phyloP scores from a whole-genome alignment of 2,329 filamentous ascomycete species.

The Cladosporium sp. region DNA sequence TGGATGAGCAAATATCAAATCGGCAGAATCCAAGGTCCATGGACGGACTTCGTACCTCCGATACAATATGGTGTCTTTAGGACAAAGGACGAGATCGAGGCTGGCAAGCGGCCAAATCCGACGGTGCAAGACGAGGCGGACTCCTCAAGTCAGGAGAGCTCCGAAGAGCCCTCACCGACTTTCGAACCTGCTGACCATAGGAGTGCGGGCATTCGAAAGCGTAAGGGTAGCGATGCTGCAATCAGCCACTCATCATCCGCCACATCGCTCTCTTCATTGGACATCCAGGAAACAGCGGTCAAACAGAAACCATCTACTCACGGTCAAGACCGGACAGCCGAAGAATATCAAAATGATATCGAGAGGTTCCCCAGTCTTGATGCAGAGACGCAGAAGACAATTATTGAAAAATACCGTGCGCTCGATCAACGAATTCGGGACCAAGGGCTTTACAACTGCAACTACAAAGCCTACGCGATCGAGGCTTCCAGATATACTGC shows the following conservation, averaged over 20 bases:
- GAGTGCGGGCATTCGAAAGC: slow-evolving; percentile 1
- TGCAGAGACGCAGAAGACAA: slow-evolving; percentile 67
- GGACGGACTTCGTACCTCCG: slow-evolving; percentile 86
- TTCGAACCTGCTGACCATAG: slow-evolving; percentile 56
- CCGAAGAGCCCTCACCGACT: slow-evolving; percentile 57
- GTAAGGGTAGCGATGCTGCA: neutral
- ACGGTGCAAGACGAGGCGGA: slow-evolving; percentile 35
- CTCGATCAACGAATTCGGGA: slow-evolving; percentile 70
- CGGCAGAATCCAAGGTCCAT: slow-evolving; percentile 75
- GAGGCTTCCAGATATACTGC: slow-evolving; percentile 72
- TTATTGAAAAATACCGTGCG: slow-evolving; percentile 78
- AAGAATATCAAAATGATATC: slow-evolving; percentile 73
- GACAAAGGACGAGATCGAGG: slow-evolving; percentile 44
- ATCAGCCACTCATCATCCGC: slow-evolving; percentile 49
- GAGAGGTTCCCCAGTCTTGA: slow-evolving; percentile 81
- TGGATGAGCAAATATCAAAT: slow-evolving; percentile 83
- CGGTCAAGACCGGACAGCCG: slow-evolving; percentile 68
- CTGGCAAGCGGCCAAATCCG: slow-evolving; percentile 2
- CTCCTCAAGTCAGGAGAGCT: slow-evolving; percentile 42
- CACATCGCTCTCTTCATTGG: slow-evolving; percentile 60
- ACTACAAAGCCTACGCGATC: slow-evolving; percentile 74
- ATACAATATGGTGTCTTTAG: slow-evolving; percentile 86
- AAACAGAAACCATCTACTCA: slow-evolving; percentile 54
- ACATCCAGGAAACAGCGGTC: slow-evolving; percentile 36
- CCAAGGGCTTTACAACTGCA: slow-evolving; percentile 80